These are phyloP conservation scores for Botrytis pseudocinerea DNA, from an alignment of 2,329 filamentous ascomycete species.

Conservation along the genomic window DNA sequence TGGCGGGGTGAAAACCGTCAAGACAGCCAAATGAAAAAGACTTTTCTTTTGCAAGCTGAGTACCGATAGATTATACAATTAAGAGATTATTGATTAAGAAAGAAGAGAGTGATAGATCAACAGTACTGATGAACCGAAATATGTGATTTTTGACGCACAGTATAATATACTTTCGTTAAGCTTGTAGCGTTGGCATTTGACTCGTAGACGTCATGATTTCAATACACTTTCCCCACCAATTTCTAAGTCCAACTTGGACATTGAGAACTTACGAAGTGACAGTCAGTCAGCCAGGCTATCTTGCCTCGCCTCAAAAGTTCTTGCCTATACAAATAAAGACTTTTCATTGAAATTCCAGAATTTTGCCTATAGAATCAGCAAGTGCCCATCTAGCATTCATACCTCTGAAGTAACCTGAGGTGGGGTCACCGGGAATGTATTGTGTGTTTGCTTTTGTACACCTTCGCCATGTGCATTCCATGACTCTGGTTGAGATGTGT, in stretches of 20 bases:
- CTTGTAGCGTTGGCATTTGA: not conserved
- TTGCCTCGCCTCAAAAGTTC: not conserved
- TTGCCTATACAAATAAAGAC: not conserved
- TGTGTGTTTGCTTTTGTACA: not conserved
- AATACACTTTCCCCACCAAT: not conserved
- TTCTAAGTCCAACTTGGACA: not conserved
- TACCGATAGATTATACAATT: not conserved
- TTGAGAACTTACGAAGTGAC: not conserved
- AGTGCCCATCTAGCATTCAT: too few species aligned
- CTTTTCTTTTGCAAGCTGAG: not conserved
- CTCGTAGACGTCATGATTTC: constrained; percentile 20
- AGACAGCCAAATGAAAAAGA: not conserved
- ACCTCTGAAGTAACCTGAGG: too few species aligned
- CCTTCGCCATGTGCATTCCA: not conserved
- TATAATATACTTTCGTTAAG: not conserved
- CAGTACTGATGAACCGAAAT: not conserved
- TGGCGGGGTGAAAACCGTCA: too few species aligned
- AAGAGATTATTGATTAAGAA: not conserved
- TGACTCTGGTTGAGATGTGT: too few species aligned
- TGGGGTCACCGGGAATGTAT: too few species aligned
- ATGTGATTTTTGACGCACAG: not conserved
- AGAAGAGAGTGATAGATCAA: not conserved
- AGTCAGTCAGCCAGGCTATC: too few species aligned
- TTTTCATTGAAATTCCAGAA: not conserved
- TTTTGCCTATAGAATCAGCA: not conserved